These are phyloP conservation scores for Ligustrum vulgare DNA, from an alignment of 257 asterid species.

Conservation along the genomic window DNA sequence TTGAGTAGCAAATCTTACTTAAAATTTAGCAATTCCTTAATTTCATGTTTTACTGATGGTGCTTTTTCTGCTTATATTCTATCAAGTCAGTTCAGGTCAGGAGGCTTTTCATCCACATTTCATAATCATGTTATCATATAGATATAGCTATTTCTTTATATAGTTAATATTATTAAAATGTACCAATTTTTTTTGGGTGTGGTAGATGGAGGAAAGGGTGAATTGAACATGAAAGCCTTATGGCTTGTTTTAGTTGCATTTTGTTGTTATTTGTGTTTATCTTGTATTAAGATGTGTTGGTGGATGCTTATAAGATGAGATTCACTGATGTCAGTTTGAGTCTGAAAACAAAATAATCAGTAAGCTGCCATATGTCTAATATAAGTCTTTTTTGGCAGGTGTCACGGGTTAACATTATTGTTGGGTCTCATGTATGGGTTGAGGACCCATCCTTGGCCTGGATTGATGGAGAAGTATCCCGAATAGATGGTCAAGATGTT, in stretches of 20 bases:
- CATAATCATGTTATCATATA: too few relatives aligned
- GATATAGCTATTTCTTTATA: neutral
- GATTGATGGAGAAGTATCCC: constrained; percentile 87
- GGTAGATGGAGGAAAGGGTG: neutral
- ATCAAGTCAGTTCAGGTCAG: too few relatives aligned
- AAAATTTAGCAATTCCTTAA: too few relatives aligned
- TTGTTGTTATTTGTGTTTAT: constrained; percentile 7
- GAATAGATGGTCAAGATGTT: constrained; percentile 80
- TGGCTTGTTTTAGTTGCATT: constrained; percentile 1
- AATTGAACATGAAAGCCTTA: constrained; percentile 7
- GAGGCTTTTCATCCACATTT: too few relatives aligned
- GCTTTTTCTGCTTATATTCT: too few relatives aligned
- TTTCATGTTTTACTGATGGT: too few relatives aligned
- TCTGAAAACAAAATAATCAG: constrained; percentile 3
- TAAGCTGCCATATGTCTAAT: constrained; percentile 23
- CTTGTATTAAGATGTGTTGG: constrained; percentile 7
- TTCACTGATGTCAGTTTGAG: constrained; percentile 1
- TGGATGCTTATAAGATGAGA: constrained; percentile 4
- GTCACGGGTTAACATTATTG: constrained; percentile 74
- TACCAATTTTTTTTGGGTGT: neutral
- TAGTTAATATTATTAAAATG: neutral
- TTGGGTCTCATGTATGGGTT: constrained; percentile 96
- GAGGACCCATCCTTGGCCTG: constrained; percentile 95
- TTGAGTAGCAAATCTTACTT: too few relatives aligned
- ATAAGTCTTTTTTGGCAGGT: constrained; percentile 51